Evolutionary conservation across 495 filamentous ascomycete genomes (phyloP).

Genomic region (Pyrenula aspistea): DNA sequence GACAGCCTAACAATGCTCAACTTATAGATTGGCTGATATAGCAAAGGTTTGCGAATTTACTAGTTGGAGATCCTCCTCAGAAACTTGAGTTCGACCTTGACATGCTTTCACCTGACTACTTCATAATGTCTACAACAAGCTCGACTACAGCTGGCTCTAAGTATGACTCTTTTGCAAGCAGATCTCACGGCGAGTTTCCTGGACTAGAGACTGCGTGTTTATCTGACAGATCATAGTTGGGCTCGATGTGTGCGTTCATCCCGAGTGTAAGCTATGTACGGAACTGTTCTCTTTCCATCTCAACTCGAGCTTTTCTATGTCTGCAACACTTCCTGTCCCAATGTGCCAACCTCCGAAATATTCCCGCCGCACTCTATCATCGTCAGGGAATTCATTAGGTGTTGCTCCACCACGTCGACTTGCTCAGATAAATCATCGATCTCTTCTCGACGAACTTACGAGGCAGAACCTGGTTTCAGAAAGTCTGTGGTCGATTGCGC

Average conservation of each 20-base stretch:
- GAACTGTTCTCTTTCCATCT: conserved; percentile 14
- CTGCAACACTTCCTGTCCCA: conserved; percentile 14
- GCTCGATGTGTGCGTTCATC: too few relatives aligned
- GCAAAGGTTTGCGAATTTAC: conserved; percentile 16
- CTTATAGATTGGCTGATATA: neutral
- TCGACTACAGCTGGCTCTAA: too few relatives aligned
- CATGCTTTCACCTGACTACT: conserved; percentile 21
- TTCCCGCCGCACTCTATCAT: conserved; percentile 12
- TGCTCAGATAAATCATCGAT: conserved; percentile 12
- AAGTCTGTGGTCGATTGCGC: conserved; percentile 17
- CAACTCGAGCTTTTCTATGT: conserved; percentile 10
- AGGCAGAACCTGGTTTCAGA: conserved; percentile 11
- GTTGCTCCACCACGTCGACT: conserved; percentile 17
- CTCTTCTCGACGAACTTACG: conserved; percentile 13
- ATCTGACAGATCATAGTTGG: too few relatives aligned
- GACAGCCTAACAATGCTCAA: neutral
- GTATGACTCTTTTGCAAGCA: too few relatives aligned
- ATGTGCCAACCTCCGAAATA: conserved; percentile 18
- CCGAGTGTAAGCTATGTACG: too few relatives aligned
- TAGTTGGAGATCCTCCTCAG: conserved; percentile 16
- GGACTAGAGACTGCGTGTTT: too few relatives aligned
- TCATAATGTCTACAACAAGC: conserved; percentile 17
- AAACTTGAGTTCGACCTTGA: conserved; percentile 20
- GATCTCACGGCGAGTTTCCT: too few relatives aligned
- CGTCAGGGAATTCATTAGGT: conserved; percentile 17